phyloP scores from a whole-genome alignment of 495 filamentous ascomycete species.

The Glonium stellatum region DNA sequence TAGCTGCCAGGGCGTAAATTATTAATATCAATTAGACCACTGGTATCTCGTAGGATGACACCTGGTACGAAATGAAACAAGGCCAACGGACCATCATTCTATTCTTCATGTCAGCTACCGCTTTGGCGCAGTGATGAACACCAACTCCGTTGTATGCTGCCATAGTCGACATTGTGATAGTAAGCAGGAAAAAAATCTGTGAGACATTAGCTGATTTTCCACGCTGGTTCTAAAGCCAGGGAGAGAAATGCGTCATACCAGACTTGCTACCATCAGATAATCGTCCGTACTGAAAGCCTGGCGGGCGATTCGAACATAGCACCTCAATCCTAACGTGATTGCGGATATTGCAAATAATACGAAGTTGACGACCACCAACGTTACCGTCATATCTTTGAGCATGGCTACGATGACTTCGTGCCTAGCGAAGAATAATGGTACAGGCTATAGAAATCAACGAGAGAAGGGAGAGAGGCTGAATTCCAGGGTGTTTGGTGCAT shows the following conservation, averaged over 20 bases:
- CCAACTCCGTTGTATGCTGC: background rate
- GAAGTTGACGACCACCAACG: slow-evolving; percentile 2
- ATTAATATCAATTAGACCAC: background rate
- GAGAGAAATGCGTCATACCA: slow-evolving; percentile 1
- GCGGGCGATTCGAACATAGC: background rate
- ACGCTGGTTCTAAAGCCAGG: background rate
- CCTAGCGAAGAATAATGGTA: no score
- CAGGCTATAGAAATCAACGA: no score
- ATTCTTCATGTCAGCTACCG: background rate
- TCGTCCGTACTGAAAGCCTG: background rate
- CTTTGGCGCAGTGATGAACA: background rate
- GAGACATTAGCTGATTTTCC: background rate
- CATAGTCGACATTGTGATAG: slow-evolving; percentile 1
- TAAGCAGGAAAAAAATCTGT: background rate
- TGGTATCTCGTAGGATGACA: no score
- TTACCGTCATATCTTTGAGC: background rate
- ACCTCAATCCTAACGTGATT: background rate
- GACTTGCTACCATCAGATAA: background rate
- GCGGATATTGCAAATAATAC: background rate
- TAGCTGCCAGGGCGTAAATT: background rate
- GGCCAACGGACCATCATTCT: background rate
- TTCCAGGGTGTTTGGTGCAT: no score
- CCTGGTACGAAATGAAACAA: no score
- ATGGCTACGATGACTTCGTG: background rate
- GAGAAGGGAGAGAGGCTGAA: no score